Base-by-base conservation (phyloP, 306 rosid genomes). In the Lathyrus sativus region DNA sequence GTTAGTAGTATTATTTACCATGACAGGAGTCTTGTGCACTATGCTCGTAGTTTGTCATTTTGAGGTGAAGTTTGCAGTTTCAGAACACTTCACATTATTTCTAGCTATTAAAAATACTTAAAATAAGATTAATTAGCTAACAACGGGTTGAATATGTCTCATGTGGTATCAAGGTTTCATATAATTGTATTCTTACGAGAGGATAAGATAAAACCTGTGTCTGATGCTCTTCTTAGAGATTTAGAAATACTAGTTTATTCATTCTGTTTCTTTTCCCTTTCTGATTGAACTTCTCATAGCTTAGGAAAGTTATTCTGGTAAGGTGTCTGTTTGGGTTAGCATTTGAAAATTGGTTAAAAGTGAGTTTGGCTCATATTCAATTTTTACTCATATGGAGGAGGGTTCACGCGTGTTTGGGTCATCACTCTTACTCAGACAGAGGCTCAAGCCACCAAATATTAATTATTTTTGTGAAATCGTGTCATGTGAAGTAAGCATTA, bases 131-230 rank as follows among this genome's bases (percentile, higher is more conserved):
- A 11, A 64, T 11, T 13, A 56, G 62, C 49, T 17, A 35, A 57
- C 49, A 41, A 71, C 60, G 44, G 12, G 22, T 19, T 57, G 11
- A 65, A 55, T 24, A 39, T 71, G 73, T 19, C 64, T 3, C 44
- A 38, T 48, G 57, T 11, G 51, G 53, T 9, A 55, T 70, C 51
- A 44, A 45, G 29, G 35, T 39, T 51, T 26, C 39, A 7, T 38
- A 68, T 53, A 46, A 14, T 51, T 39, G 54, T 54, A 22, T 46
- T 31, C 67, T n/a, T 19, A 33, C 9, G 62, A 41, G 53, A 38
- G 70, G 54, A 24, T 72, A 72, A 35, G 22, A 39, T 26, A 62
- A 14, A 75, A 9, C 45, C 56, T 28, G 17, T 39, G 31, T 56
- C 39, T 29, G 39, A 28, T 29, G 41, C 39, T 18, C 62, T 57